Evolutionary conservation across 768 basidiomycete species (phyloP), one percentile per base, ranked within the genome.

Genomic region (Leccinum uliginosum): DNA sequence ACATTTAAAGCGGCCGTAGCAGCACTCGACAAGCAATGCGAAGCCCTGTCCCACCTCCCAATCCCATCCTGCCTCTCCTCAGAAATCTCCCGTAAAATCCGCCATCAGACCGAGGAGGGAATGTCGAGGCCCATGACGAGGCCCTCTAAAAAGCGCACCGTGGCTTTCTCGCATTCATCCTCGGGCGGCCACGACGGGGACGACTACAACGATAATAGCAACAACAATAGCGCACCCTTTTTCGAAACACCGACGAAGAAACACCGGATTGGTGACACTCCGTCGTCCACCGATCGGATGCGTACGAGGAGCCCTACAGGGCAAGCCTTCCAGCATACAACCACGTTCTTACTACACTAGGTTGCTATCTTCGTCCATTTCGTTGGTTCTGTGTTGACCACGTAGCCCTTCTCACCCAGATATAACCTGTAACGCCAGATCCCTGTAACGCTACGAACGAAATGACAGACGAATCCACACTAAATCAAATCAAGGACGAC

Each of bases 401-500:
- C 62, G 51, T 59, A 56, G 46, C 24, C 59, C 32, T 32, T 40
- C 45, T 47, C 78, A 76, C 78, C 76, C 80, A 71, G 73, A 66
- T 68, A 78, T 60, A 43, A 43, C 52, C 58, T 59, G 73, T 71
- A 74, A 72, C 60, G 44, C 58, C 71, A 66, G 62, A 64, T 75
- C 69, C 62, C 67, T 75, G 56, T 62, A 63, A 69, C 79, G 71
- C 84, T 80, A 91, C 85, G 87, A 89, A 83, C 86, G 83, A 85
- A 74, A 92, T 92, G 90, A 89, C 87, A 73, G 90, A 92, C 80
- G 85, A 89, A 79, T 76, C 79, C 69, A 79, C 78, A 73, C 58
- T 62, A 50, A 67, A 68, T 50, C 75, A 71, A 56, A 73, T 76
- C 68, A 88, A 80, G 77, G 89, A 91, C 68, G 87, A 89, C 72